phyloP scores from a whole-genome alignment of 164 flowering plant genomes.

The Brasenia schreberi region DNA sequence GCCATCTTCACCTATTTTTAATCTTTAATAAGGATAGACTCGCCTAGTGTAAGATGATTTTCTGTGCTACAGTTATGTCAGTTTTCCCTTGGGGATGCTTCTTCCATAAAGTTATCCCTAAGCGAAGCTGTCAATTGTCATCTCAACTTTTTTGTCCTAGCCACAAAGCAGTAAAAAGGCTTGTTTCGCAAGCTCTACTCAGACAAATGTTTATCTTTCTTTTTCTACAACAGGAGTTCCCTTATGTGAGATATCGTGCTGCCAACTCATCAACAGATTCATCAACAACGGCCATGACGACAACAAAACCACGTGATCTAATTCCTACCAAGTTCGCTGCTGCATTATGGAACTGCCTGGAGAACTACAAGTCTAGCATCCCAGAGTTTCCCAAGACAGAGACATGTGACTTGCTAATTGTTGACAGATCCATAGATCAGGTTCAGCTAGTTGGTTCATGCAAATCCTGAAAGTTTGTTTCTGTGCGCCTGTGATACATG shows the following conservation, averaged over 20 bases:
- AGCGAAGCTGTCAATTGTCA: too few species aligned
- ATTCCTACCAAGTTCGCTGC: constrained; percentile 90
- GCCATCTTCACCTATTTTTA: too few species aligned
- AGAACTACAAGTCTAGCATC: constrained; percentile 54
- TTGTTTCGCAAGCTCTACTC: too few species aligned
- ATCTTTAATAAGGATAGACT: too few species aligned
- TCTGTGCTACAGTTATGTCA: too few species aligned
- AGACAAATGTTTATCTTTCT: background rate
- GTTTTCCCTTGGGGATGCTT: too few species aligned
- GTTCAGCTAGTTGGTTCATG: constrained; percentile 18
- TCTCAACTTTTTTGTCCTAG: too few species aligned
- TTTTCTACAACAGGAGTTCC: constrained; percentile 55
- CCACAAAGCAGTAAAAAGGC: too few species aligned
- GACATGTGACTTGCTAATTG: constrained; percentile 87
- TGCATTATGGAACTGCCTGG: constrained; percentile 63
- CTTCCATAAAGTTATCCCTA: too few species aligned
- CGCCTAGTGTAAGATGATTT: too few species aligned
- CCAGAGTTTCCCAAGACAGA: constrained; percentile 77
- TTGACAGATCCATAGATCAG: constrained; percentile 96
- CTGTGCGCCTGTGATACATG: constrained; percentile 89
- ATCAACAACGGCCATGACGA: constrained; percentile 16
- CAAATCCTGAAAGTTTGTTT: background rate
- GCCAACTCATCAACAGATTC: constrained; percentile 53
- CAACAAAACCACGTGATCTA: constrained; percentile 65
- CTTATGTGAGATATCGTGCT: constrained; percentile 80